Base-by-base conservation (phyloP, 352 stramenopile genomes). In the Phytopythium boreale region DNA sequence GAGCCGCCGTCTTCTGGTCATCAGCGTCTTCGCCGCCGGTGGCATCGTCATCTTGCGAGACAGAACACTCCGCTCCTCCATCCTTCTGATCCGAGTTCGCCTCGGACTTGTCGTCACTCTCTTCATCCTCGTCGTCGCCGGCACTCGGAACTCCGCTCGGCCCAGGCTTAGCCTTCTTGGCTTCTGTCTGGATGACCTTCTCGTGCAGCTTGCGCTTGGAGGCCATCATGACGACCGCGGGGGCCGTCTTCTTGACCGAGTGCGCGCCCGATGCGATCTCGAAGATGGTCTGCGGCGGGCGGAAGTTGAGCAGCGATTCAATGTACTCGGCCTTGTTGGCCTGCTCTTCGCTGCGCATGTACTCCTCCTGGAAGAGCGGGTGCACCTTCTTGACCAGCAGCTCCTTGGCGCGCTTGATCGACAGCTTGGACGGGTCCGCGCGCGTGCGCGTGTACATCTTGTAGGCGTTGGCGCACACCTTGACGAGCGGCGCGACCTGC, bases 371-470 rank as follows among this genome's bases (percentile, higher is more conserved):
- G 59, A 98, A 89, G 27, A 99, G 78, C 66, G 96, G 97, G 71
- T 99, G 95, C 7, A 97, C 70, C 52, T 95, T 94, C 65, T 97
- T 98, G 46, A 84, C 65, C 14, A 76, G 82, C 53, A 99, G 76
- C 37, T 93, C 90, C 82, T 99, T 99, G 6, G 94, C 88, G 59
- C 96, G 90, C 68, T 92, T 91, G 62, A 99, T 97, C 41, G 93
- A 98, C 56, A 95, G 79, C 70, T 92, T 97, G n/a, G 90, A 98
- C 36, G 97, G 91, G 68, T 99, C 96, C 11, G 96, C 90, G 34
- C 97, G 87, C 47, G 93, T 99, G 59, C 96, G 84, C 53, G 93
- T 77, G 76, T 99, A 99, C 84, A 98, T 95, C 70, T 99, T 99
- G 90, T 98, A 98, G 19, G 96, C 90, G 71, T 99, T 99, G 10